Percentiles rank a stretch among this genome's conserved stretches.
Conservation (phyloP, 768 basidiomycete genomes). For the Boletus reticulatus region DNA sequence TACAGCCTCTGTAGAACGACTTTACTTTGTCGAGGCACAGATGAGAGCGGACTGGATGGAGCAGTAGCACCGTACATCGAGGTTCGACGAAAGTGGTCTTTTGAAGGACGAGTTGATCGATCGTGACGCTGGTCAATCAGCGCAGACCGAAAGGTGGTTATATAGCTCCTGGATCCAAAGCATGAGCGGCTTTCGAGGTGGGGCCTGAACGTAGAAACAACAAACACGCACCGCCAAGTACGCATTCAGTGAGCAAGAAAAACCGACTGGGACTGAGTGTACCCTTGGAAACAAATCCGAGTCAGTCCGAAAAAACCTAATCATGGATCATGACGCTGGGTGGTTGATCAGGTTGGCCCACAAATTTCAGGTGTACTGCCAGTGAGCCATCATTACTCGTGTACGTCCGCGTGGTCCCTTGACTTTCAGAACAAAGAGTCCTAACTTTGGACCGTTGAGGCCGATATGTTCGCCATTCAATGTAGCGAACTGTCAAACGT, state of each 20-base stretch:
- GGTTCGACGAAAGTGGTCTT: not conserved
- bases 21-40: slow-evolving; percentile 11
- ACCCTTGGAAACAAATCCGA: too few species aligned
- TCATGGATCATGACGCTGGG: too few species aligned
- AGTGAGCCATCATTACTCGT: too few species aligned
- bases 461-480: not conserved
- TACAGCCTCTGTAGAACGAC: slow-evolving; percentile 17
- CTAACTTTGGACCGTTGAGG: not conserved
- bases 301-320: too few species aligned
- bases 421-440: too few species aligned
- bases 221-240: slow-evolving; percentile 1
- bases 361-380: too few species aligned
- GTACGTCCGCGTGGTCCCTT: too few species aligned
- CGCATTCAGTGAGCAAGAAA: not conserved
- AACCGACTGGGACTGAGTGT: too few species aligned
- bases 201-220: not conserved
- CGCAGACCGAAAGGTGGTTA: not conserved
- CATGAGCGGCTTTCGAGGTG: not conserved
- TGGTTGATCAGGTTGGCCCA: too few species aligned
- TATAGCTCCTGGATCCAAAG: not conserved
- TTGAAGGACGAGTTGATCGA: not conserved
- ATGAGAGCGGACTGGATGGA: not conserved
- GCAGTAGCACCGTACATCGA: not conserved
- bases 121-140: not conserved
- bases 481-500: not conserved